phyloP scores from a whole-genome alignment of 306 rosid genomes.

The Bauhinia variegata region DNA sequence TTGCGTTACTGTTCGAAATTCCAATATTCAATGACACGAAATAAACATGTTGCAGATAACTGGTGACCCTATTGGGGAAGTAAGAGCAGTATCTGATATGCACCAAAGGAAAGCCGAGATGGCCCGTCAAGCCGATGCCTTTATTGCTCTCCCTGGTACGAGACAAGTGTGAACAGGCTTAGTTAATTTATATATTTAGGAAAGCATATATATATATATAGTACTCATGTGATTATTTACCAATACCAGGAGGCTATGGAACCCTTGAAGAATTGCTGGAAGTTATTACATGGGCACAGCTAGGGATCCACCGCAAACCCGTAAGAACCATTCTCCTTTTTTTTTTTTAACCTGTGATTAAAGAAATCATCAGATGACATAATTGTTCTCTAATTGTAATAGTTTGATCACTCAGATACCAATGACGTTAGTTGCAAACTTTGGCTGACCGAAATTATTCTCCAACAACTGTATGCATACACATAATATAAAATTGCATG shows the following conservation, averaged over 20 bases:
- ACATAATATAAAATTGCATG: background rate
- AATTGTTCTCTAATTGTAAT: background rate
- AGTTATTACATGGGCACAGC: slow-evolving; percentile 99
- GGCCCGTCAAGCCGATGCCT: slow-evolving; percentile 99
- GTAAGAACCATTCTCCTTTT: slow-evolving; percentile 46
- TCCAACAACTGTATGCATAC: slow-evolving; percentile 10
- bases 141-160: slow-evolving; percentile 99
- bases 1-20: too few species aligned
- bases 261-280: slow-evolving; percentile 97
- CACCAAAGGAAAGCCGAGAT: slow-evolving; percentile 99
- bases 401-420: background rate
- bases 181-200: too few species aligned
- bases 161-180: too few species aligned
- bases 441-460: slow-evolving; percentile 30
- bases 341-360: slow-evolving; percentile 8
- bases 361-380: background rate
- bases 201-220: too few species aligned
- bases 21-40: background rate
- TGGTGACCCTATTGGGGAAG: slow-evolving; percentile 92
- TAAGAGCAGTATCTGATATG: slow-evolving; percentile 91
- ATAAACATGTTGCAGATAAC: slow-evolving; percentile 63
- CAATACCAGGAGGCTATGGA: slow-evolving; percentile 84
- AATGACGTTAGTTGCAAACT: slow-evolving; percentile 35
- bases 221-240: slow-evolving; percentile 21
- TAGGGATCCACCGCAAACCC: slow-evolving; percentile 96